Conservation (phyloP, 352 stramenopile species). For the Hyphochytrium catenoides region DNA sequence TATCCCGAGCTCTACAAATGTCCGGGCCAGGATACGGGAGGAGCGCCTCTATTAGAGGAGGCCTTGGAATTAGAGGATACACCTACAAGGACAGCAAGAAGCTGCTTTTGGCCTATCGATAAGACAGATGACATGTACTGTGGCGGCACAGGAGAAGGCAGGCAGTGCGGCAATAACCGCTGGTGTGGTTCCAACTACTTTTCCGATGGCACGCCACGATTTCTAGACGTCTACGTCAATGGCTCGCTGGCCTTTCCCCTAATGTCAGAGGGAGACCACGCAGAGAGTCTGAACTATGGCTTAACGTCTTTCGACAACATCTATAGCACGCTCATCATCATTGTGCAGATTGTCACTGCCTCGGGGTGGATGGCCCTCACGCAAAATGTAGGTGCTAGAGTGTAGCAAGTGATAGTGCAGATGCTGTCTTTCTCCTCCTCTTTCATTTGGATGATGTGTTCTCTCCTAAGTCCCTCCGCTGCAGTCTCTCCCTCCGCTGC, state of each 20-base stretch:
- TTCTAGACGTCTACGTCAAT: conserved; percentile 12
- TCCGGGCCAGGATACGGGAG: too few relatives aligned
- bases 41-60: too few relatives aligned
- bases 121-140: conserved; percentile 42
- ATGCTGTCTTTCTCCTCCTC: conserved; percentile 15
- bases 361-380: conserved; percentile 80
- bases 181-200: conserved; percentile 44
- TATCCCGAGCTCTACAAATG: too few relatives aligned
- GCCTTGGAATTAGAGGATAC: too few relatives aligned
- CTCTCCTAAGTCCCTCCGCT: conserved; percentile 16
- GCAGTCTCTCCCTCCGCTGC: conserved; percentile 11
- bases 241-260: conserved; percentile 4
- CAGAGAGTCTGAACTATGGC: conserved; percentile 41
- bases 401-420: conserved; percentile 17
- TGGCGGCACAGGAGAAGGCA: conserved; percentile 17
- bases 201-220: conserved; percentile 30
- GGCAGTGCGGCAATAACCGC: conserved; percentile 14
- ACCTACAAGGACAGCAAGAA: conserved; percentile 20
- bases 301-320: conserved; percentile 85
- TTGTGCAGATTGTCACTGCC: conserved; percentile 77
- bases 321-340: conserved; percentile 56
- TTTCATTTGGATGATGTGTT: conserved; percentile 14
- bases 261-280: conserved; percentile 29
- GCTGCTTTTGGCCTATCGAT: conserved; percentile 81
- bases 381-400: conserved; percentile 43